Percentiles rank a stretch among this genome's conserved stretches.
These are phyloP conservation scores for Rhizoclosmatium globosum DNA, from an alignment of 192 early-diverging fungal genomes.

Conservation along the genomic window DNA sequence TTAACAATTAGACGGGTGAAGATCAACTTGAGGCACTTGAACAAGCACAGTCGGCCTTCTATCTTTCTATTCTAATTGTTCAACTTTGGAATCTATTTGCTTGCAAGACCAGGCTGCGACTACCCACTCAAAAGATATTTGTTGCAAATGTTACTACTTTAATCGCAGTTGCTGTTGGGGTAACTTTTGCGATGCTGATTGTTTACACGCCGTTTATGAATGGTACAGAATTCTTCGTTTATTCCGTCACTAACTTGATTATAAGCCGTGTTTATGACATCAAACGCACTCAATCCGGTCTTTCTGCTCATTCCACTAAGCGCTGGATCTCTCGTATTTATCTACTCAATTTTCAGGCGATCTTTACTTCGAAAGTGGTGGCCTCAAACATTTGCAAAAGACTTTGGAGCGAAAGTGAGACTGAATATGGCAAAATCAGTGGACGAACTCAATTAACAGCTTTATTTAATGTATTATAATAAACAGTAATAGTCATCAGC, in stretches of 20 bases:
- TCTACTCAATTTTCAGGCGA: slow-evolving; percentile 51
- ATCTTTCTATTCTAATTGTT: slow-evolving; percentile 80
- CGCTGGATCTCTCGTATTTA: slow-evolving; percentile 65
- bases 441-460: neutral
- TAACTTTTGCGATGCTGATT: slow-evolving; percentile 44
- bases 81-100: slow-evolving; percentile 96
- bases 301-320: slow-evolving; percentile 83
- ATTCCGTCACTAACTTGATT: neutral
- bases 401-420: neutral
- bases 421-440: slow-evolving; percentile 23
- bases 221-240: slow-evolving; percentile 29
- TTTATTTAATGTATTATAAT: neutral
- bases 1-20: slow-evolving; percentile 30
- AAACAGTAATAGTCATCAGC: too few relatives aligned
- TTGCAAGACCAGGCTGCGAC: slow-evolving; percentile 79
- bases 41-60: slow-evolving; percentile 84
- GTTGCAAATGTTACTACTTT: slow-evolving; percentile 63
- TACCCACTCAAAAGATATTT: slow-evolving; percentile 67
- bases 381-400: slow-evolving; percentile 33
- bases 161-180: slow-evolving; percentile 35
- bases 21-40: slow-evolving; percentile 71
- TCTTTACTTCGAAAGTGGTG: slow-evolving; percentile 37
- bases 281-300: slow-evolving; percentile 70
- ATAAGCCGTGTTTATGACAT: slow-evolving; percentile 77
- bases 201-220: slow-evolving; percentile 62